Conservation (phyloP, 75 land plant genomes). For the Sequoia sempervirens region DNA sequence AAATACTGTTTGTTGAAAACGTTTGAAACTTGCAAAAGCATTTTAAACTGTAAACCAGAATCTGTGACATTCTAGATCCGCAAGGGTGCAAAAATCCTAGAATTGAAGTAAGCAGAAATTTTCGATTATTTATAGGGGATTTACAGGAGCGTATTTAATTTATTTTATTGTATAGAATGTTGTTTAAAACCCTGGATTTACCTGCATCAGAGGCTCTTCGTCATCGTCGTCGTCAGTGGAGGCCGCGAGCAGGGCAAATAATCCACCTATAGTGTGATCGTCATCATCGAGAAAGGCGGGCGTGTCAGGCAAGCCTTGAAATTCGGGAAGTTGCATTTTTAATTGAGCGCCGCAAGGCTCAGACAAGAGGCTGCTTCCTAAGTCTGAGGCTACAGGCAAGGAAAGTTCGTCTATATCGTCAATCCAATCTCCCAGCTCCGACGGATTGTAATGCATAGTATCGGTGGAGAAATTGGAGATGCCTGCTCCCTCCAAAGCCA, state of each 20-base stretch:
- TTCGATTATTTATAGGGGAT: too few species aligned
- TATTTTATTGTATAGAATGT: background rate
- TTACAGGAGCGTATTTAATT: too few species aligned
- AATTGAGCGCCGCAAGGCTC: background rate
- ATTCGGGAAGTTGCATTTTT: background rate
- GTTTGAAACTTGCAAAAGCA: too few species aligned
- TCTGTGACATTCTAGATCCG: too few species aligned
- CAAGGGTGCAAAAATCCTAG: too few species aligned
- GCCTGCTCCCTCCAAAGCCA: conserved; percentile 13
- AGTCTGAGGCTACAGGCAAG: background rate
- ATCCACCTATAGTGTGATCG: background rate
- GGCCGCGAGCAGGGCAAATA: background rate
- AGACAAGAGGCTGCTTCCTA: background rate
- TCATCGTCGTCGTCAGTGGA: background rate
- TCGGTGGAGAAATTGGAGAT: conserved; percentile 24
- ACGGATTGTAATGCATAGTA: conserved; percentile 41
- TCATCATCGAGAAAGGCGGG: background rate
- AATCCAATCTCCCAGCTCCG: conserved; percentile 46
- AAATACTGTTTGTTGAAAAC: too few species aligned
- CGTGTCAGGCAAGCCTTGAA: background rate
- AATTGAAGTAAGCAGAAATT: too few species aligned
- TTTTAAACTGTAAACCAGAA: too few species aligned
- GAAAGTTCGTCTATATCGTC: conserved; percentile 47
- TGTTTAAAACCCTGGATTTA: background rate
- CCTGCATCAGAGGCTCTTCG: background rate